Evolutionary conservation across 306 rosid species (phyloP), one percentile per base, ranked within the genome.

Genomic region (peach (Prunus persica)): DNA sequence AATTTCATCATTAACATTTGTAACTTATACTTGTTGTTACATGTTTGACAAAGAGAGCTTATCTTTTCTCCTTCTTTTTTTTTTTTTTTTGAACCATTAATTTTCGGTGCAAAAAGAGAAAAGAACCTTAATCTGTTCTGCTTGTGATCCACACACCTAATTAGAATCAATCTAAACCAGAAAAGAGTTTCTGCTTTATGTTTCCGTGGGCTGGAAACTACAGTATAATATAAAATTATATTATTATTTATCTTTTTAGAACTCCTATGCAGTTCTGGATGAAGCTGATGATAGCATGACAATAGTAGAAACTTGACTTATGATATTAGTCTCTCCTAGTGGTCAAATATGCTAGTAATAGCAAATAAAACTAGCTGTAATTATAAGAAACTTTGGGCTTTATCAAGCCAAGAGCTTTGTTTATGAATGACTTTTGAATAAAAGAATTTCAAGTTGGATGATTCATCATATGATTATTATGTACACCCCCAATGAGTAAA

Each of bases 1-100:
- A 69, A 58, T 34, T 47, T 54, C 77, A 69, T 82, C 58, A 78
- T 82, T 69, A 78, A 54, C 64, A 57, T 61, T 85, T 64, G 79
- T 54, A 79, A 69, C 54, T 63, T 45, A 16, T 49, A 67, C 43
- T 7, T 71, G 77, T 43, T 52, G 56, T 55, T 54, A 12, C 72
- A 14, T 76, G 64, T 49, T 75, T 58, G 25, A 5, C 28, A 61
- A 61, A 51, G 58, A 85, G 13, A 68, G 58, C n/a, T 3, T 3
- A 27, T n/a, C 18, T 62, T 82, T 11, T 5, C 0, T n/a, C 49
- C 2, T 32, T 46, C 14, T 24, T 13, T 67, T 15, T 25, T 13
- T 15, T 8, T 0, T 56, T 0, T n/a, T 20, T 56, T 2, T 25
- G 0, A 1, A 38, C 43, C 7, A 38, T 6, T 38, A 38, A 38